A percentile compares a stretch with the other conserved stretches of the same genome.
phyloP scores from a whole-genome alignment of 768 basidiomycete species.

The Pleurotus eryngii region DNA sequence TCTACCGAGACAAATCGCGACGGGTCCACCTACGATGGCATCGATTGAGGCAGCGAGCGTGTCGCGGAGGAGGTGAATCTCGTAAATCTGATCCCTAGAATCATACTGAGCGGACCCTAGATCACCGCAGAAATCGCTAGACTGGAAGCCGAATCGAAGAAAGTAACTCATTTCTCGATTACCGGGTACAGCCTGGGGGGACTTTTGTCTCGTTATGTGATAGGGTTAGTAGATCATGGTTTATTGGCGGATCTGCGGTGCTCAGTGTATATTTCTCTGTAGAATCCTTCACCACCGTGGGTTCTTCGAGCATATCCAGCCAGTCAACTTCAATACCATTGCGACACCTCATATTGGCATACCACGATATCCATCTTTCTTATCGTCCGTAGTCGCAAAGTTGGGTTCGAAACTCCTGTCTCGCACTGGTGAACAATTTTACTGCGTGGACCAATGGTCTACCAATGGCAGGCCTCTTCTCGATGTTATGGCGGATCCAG shows the following conservation, averaged over 20 bases:
- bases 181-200: slow-evolving; percentile 81
- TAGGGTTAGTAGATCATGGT: slow-evolving; percentile 46
- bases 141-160: slow-evolving; percentile 49
- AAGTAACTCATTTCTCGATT: slow-evolving; percentile 66
- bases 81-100: slow-evolving; percentile 8
- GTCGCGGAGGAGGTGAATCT: slow-evolving; percentile 66
- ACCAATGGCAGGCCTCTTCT: slow-evolving; percentile 62
- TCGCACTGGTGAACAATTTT: slow-evolving; percentile 78
- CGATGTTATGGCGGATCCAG: slow-evolving; percentile 77
- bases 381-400: slow-evolving; percentile 23
- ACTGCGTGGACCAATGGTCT: slow-evolving; percentile 68
- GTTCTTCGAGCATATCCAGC: slow-evolving; percentile 68
- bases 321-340: slow-evolving; percentile 79
- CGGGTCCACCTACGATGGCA: slow-evolving; percentile 74
- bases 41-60: slow-evolving; percentile 82
- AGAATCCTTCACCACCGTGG: slow-evolving; percentile 62
- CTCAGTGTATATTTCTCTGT: neutral
- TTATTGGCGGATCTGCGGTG: too few relatives aligned
- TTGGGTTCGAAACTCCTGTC: slow-evolving; percentile 70
- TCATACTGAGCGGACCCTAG: too few relatives aligned
- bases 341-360: slow-evolving; percentile 40
- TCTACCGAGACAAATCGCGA: slow-evolving; percentile 62
- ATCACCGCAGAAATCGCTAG: slow-evolving; percentile 7
- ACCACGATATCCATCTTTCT: too few relatives aligned
- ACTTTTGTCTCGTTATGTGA: slow-evolving; percentile 73